Base-by-base conservation (phyloP, 495 filamentous ascomycete species). In the Aspergillus nidulans region DNA sequence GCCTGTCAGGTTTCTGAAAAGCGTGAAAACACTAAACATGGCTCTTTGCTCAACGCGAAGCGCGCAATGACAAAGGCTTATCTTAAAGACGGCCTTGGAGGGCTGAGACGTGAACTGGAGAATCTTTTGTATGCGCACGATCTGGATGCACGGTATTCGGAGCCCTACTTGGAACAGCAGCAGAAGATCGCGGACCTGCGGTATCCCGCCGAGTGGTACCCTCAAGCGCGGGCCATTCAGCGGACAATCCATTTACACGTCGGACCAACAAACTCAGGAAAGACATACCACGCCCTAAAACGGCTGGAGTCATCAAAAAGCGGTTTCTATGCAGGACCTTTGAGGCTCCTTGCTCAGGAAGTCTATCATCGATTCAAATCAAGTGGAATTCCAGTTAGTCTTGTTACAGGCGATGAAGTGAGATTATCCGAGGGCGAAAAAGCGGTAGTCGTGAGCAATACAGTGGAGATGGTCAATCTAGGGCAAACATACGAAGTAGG, bases 221-320 rank as follows among this genome's bases (percentile, higher is more conserved):
- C 91, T 2, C 80, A 75, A 6, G 88, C 95, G 19, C 81, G 95
- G 45, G 74, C 82, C 18, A 71, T 91, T 52, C 86, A 92, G 64
- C 80, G 95, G 32, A 92, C 82, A 2, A 80, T 97, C 52, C 88
- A 97, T 75, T 74, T 99, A 8, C 95, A 99, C 65, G 91, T 99
- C 42, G 95, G 95, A 1, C 95, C 95, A 0, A 99, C 95, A 2
- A 99, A 99, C 70, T 97, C 92, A 5, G 95, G 95, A 52, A 99
- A 99, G 72, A 99, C 95, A 2, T 97, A 97, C 69, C 86, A 91
- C 66, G 95, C 95, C 4, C 70, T 99, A 48, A 85, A 96, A 69
- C 81, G 87, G n/a, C 81, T 99, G 8, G 86, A 95, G 67, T 71
- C 80, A 30, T 83, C 86, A 24, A 79, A 84, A 38, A 79, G 77